These are phyloP conservation scores for Prunus fruticosa DNA, from an alignment of 306 rosid species.

Conservation along the genomic window DNA sequence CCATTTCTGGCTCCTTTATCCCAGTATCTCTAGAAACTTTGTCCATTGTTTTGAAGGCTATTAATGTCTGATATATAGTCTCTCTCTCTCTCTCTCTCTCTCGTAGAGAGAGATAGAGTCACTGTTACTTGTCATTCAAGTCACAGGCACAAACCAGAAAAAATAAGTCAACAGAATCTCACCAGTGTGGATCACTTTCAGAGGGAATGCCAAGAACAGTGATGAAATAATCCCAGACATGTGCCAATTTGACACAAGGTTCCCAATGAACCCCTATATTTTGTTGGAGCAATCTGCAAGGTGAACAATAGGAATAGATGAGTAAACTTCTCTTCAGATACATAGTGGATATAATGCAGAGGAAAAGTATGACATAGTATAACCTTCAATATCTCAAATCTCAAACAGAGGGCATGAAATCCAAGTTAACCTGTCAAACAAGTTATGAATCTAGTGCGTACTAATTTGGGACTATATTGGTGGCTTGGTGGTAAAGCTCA, in stretches of 20 bases:
- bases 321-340: constrained; percentile 21
- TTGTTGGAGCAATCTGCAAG: constrained; percentile 83
- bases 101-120: neutral
- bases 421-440: neutral
- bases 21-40: neutral
- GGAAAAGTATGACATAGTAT: constrained; percentile 4
- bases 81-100: too few species aligned
- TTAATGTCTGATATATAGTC: neutral
- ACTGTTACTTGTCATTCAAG: neutral
- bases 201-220: constrained; percentile 71
- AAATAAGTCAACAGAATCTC: constrained; percentile 28
- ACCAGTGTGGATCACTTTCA: constrained; percentile 79
- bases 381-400: neutral
- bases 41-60: neutral
- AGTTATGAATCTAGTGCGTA: neutral
- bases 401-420: neutral
- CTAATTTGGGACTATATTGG: neutral
- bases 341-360: neutral
- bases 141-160: constrained; percentile 11
- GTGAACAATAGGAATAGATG: constrained; percentile 1
- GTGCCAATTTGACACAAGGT: constrained; percentile 80
- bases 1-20: neutral
- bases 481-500: neutral
- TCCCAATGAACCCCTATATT: constrained; percentile 85
- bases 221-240: constrained; percentile 89